These are phyloP conservation scores for Tetrahymena elliotti DNA, from an alignment of 73 alveolate genomes.

Conservation along the genomic window DNA sequence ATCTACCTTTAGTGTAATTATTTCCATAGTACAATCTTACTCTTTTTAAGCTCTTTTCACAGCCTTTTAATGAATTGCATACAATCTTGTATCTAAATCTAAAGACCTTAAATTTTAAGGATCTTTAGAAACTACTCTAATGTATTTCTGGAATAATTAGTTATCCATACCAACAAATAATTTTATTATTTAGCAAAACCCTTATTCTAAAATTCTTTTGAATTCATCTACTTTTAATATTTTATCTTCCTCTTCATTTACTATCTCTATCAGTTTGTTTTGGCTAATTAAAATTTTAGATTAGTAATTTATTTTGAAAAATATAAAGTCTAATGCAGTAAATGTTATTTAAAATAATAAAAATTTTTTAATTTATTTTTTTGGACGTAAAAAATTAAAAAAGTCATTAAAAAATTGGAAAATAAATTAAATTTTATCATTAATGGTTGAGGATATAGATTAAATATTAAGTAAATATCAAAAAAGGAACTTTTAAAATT, in stretches of 20 bases:
- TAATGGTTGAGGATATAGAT: no score
- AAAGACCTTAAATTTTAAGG: background rate
- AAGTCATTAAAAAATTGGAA: no score
- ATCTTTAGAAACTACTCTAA: background rate
- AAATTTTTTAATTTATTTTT: no score
- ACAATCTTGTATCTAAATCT: background rate
- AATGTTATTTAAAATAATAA: no score
- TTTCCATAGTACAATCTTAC: conserved; percentile 15
- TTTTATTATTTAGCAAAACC: background rate
- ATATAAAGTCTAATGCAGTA: no score
- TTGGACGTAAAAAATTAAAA: no score
- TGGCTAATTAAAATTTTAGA: background rate
- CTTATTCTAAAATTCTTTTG: background rate
- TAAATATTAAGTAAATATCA: background rate
- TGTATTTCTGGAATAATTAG: background rate
- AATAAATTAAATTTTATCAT: no score
- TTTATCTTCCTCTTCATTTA: background rate
- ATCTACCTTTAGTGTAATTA: conserved; percentile 19
- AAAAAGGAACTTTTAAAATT: no score
- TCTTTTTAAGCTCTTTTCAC: background rate
- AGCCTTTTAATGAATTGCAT: background rate
- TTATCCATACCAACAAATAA: background rate
- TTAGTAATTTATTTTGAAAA: background rate
- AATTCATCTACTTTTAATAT: background rate
- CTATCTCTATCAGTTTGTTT: background rate